phyloP scores from a whole-genome alignment of 768 basidiomycete genomes.

The Hypholoma sublateritium region DNA sequence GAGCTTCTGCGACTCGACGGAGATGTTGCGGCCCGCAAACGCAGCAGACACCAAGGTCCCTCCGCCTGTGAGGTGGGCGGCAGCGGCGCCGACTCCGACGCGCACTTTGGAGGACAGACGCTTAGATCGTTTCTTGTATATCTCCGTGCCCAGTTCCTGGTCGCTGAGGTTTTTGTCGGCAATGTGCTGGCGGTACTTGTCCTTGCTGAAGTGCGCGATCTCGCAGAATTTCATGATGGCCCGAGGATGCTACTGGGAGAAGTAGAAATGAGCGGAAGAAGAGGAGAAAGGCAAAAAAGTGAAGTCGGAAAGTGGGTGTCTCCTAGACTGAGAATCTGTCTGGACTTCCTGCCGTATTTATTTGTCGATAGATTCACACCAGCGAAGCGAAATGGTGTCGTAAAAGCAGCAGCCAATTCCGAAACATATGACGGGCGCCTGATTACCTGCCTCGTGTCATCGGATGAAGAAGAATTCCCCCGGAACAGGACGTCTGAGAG shows the following conservation, averaged over 20 bases:
- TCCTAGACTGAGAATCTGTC: too few species aligned
- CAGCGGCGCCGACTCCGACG: not conserved
- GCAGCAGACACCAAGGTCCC: not conserved
- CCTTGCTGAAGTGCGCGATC: not conserved
- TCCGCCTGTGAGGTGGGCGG: slow-evolving; percentile 3
- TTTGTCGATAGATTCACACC: not conserved
- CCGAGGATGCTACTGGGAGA: not conserved
- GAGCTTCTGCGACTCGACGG: slow-evolving; percentile 5
- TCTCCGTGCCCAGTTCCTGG: not conserved
- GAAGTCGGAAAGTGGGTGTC: too few species aligned
- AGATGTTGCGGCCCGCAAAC: not conserved
- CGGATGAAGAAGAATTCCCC: too few species aligned
- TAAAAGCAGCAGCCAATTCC: too few species aligned
- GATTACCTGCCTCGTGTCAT: not conserved
- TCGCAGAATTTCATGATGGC: slow-evolving; percentile 2
- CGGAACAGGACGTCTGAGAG: too few species aligned
- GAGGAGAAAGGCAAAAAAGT: not conserved
- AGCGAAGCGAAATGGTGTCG: too few species aligned
- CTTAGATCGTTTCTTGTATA: slow-evolving; percentile 6
- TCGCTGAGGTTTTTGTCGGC: not conserved
- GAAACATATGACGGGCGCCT: not conserved
- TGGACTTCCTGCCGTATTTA: not conserved
- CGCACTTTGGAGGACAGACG: slow-evolving; percentile 1
- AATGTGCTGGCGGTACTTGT: not conserved
- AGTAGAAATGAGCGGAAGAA: too few species aligned